Evolutionary conservation across 202 grass and related monocot genomes (phyloP).

Genomic region (Carex arenaria): DNA sequence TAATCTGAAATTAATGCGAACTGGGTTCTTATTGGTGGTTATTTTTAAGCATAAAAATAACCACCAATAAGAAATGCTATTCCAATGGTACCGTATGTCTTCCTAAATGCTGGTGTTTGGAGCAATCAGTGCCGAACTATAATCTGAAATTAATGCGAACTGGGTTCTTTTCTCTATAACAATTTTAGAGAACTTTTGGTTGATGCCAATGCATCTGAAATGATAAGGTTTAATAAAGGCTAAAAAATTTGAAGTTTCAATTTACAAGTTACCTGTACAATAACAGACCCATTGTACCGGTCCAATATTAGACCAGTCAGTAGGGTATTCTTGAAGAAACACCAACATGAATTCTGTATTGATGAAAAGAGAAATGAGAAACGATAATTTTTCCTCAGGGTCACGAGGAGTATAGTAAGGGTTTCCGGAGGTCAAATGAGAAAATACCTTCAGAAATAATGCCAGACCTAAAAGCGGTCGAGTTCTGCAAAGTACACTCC

Average conservation of each 20-base stretch:
- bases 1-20: neutral
- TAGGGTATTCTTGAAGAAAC: neutral
- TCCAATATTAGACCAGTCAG: neutral
- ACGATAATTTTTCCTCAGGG: constrained; percentile 47
- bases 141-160: neutral
- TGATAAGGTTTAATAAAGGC: neutral
- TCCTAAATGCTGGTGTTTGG: neutral
- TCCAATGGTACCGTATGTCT: neutral
- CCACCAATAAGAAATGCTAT: neutral
- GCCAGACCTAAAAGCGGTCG: constrained; percentile 66
- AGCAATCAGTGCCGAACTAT: neutral
- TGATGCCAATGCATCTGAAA: neutral
- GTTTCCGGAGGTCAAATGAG: constrained; percentile 21
- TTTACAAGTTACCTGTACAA: constrained; percentile 6
- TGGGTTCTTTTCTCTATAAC: neutral
- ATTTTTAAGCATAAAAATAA: constrained; percentile 3
- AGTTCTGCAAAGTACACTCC: constrained; percentile 67
- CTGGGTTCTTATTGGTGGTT: neutral
- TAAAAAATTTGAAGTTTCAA: neutral
- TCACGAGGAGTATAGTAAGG: constrained; percentile 65
- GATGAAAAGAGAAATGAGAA: constrained; percentile 6
- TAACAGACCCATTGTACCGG: neutral
- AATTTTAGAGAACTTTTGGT: constrained; percentile 1
- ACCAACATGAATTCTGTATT: neutral
- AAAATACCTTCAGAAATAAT: constrained; percentile 47